These are phyloP conservation scores for Aschersonia sp. DNA, from an alignment of 2,329 filamentous ascomycete genomes.

Conservation along the genomic window DNA sequence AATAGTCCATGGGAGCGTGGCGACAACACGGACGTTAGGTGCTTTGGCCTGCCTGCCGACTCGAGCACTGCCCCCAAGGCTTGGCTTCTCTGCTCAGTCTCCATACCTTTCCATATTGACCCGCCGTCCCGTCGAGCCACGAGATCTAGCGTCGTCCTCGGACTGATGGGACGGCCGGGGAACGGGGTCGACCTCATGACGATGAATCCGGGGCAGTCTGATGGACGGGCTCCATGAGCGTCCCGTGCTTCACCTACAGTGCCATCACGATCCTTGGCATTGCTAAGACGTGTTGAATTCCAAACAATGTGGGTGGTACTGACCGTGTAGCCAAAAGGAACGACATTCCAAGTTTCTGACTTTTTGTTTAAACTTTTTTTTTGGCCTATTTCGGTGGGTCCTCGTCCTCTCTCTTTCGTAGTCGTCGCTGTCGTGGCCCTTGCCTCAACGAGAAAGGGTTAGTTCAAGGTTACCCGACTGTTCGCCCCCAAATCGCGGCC, in stretches of 20 bases:
- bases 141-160: not conserved
- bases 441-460: no score
- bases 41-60: no score
- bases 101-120: not conserved
- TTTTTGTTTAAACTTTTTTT: not conserved
- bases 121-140: not conserved
- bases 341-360: not conserved
- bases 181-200: not conserved
- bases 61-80: no score
- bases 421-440: no score
- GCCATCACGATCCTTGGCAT: not conserved
- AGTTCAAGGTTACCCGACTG: no score
- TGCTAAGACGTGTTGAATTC: not conserved
- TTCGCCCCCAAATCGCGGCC: no score
- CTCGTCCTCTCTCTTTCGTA: no score
- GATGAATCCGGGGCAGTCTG: not conserved
- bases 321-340: not conserved
- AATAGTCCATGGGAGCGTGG: not conserved
- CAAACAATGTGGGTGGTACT: not conserved
- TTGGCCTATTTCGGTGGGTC: not conserved
- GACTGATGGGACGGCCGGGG: not conserved
- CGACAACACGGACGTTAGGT: not conserved
- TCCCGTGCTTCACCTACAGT: not conserved
- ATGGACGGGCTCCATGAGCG: not conserved
- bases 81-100: not conserved